Evolutionary conservation across 306 rosid genomes (phyloP).

Genomic region (Cicer cuneatum): DNA sequence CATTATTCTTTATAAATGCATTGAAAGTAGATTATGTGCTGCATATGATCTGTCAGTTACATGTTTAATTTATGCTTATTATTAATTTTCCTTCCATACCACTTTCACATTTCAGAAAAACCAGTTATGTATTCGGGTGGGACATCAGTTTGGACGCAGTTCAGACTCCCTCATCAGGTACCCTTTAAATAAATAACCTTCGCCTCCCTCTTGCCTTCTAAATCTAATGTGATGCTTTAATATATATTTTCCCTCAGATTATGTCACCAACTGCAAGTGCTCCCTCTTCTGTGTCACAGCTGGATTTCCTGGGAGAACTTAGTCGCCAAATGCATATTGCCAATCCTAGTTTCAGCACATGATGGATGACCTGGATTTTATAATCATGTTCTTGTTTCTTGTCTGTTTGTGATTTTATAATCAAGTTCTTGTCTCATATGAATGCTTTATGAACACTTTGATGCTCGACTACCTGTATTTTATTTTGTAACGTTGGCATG

Average conservation of each 20-base stretch:
- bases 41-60: constrained; percentile 4
- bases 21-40: neutral
- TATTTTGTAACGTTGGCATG: constrained; percentile 38
- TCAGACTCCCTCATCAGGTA: constrained; percentile 75
- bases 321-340: constrained; percentile 50
- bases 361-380: constrained; percentile 42
- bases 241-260: constrained; percentile 42
- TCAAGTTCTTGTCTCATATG: constrained; percentile 34
- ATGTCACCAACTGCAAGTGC: constrained; percentile 50
- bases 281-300: constrained; percentile 51
- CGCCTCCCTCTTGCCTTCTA: constrained; percentile 5
- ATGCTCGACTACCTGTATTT: constrained; percentile 39
- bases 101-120: constrained; percentile 60
- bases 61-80: neutral
- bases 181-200: constrained; percentile 23
- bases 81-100: neutral
- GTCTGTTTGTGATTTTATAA: constrained; percentile 41
- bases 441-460: constrained; percentile 23
- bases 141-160: constrained; percentile 62
- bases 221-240: constrained; percentile 14
- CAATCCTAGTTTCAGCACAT: constrained; percentile 48
- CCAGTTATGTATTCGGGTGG: constrained; percentile 69
- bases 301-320: constrained; percentile 78
- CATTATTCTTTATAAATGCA: constrained; percentile 21
- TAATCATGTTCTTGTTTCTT: constrained; percentile 36